phyloP scores from a whole-genome alignment of 208 protist genomes.

The Naegleria lovaniensis region DNA sequence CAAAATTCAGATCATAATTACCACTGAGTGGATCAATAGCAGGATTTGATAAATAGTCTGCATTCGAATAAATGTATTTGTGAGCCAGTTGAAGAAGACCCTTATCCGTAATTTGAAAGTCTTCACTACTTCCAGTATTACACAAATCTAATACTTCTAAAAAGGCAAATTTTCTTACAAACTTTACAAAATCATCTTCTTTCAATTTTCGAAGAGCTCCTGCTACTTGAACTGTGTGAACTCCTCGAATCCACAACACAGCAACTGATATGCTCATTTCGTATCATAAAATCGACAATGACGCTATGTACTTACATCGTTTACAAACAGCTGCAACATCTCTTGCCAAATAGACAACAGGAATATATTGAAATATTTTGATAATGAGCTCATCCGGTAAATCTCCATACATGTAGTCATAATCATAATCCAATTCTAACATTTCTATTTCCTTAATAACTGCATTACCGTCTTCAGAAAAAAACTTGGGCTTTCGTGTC shows the following conservation, averaged over 20 bases:
- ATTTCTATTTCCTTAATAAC: background rate
- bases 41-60: background rate
- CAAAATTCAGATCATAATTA: conserved; percentile 12
- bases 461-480: background rate
- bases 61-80: conserved; percentile 25
- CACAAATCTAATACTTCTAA: conserved; percentile 9
- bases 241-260: background rate
- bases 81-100: conserved; percentile 16
- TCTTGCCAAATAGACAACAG: background rate
- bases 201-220: background rate
- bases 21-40: background rate
- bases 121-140: conserved; percentile 3
- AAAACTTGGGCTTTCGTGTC: background rate
- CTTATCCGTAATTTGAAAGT: conserved; percentile 29
- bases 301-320: background rate
- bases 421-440: background rate
- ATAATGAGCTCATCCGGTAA: background rate
- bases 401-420: background rate
- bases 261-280: background rate
- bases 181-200: background rate
- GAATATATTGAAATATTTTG: background rate
- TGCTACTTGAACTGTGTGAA: background rate
- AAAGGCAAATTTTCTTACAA: background rate
- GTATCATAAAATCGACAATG: too few species aligned
- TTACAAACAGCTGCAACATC: background rate